Percentiles rank a stretch among this genome's conserved stretches.
phyloP scores from a whole-genome alignment of 1,139 yeast genomes.

The Kodamaea sp. region DNA sequence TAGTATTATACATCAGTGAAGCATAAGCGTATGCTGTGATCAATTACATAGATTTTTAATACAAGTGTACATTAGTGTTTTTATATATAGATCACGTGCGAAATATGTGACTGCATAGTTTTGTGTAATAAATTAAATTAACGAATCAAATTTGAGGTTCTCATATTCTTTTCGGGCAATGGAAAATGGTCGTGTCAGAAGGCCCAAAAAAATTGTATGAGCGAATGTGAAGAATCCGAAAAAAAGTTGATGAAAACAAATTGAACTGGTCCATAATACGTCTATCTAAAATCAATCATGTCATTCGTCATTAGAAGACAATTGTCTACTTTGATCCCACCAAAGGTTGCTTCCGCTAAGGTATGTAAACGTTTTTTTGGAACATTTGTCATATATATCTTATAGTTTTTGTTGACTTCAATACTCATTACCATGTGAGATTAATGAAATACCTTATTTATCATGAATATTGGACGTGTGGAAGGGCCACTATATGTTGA shows the following conservation, averaged over 20 bases:
- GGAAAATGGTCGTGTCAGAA: slow-evolving; percentile 10
- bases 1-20: slow-evolving; percentile 48
- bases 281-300: slow-evolving; percentile 38
- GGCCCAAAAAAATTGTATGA: slow-evolving; percentile 6
- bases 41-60: background rate
- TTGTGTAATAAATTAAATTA: slow-evolving; percentile 1
- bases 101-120: slow-evolving; percentile 1
- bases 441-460: too few species aligned
- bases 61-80: too few species aligned
- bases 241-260: slow-evolving; percentile 9
- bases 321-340: slow-evolving; percentile 95
- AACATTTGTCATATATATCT: too few species aligned
- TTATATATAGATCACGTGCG: background rate
- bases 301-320: slow-evolving; percentile 88
- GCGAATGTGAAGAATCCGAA: slow-evolving; percentile 2
- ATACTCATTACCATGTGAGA: too few species aligned
- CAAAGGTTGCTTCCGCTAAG: slow-evolving; percentile 95
- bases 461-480: too few species aligned
- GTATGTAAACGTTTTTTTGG: slow-evolving; percentile 47
- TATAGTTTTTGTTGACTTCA: too few species aligned
- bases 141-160: slow-evolving; percentile 10
- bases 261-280: slow-evolving; percentile 1
- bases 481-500: too few species aligned
- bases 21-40: slow-evolving; percentile 19
- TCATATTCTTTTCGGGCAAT: background rate